These are phyloP conservation scores for Tremellales sp. DNA, from an alignment of 1,284 basidiomycete species.

Conservation along the genomic window DNA sequence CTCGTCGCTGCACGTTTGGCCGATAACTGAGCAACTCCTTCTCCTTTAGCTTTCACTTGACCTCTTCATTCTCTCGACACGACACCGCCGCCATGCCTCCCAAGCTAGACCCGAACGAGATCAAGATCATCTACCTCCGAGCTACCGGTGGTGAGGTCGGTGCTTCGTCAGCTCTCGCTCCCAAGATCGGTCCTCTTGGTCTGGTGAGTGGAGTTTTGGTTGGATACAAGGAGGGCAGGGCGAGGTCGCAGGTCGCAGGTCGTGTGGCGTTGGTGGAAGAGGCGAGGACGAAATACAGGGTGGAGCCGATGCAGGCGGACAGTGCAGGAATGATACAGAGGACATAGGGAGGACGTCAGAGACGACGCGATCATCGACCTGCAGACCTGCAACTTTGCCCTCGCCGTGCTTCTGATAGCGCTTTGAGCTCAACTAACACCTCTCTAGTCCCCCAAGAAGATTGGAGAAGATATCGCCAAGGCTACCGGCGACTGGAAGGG, in stretches of 20 bases:
- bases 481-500: conserved; percentile 99
- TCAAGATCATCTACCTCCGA: conserved; percentile 92
- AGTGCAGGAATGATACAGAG: background rate
- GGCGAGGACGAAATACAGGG: background rate
- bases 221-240: too few species aligned
- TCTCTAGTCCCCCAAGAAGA: conserved; percentile 96
- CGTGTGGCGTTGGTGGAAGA: too few species aligned
- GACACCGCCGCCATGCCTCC: conserved; percentile 41
- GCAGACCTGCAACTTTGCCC: background rate
- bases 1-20: conserved; percentile 5
- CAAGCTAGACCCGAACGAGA: conserved; percentile 50
- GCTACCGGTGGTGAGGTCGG: conserved; percentile 99
- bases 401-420: background rate
- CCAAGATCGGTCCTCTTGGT: conserved; percentile 99
- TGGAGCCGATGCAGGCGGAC: background rate
- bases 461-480: conserved; percentile 99
- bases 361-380: too few species aligned
- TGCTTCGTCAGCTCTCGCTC: conserved; percentile 96
- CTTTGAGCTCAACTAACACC: background rate
- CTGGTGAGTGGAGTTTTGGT: conserved; percentile 85
- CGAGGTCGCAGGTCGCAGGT: background rate
- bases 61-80: background rate
- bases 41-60: conserved; percentile 3
- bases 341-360: too few species aligned
- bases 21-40: conserved; percentile 6